Evolutionary conservation across 2,329 filamentous ascomycete genomes (phyloP).

Genomic region (Beauveria rudraprayagi): DNA sequence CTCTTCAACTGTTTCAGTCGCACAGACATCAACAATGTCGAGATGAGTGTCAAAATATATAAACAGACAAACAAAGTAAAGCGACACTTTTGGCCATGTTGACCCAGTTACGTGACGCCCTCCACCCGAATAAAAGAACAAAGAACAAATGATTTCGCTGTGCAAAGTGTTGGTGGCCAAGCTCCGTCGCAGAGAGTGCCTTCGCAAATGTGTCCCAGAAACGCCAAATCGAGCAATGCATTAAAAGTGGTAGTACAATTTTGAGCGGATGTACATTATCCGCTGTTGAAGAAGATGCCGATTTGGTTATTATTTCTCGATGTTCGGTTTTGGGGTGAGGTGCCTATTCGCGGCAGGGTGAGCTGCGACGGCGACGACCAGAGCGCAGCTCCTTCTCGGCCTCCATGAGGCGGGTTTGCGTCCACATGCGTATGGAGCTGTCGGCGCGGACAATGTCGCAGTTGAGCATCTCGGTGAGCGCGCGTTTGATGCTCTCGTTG

Average conservation of each 20-base stretch:
- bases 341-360: conserved; percentile 17
- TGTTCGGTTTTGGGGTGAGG: not conserved
- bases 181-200: not conserved
- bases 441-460: conserved; percentile 47
- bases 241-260: conserved; percentile 3
- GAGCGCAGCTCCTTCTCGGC: conserved; percentile 51
- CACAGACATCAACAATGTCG: not conserved
- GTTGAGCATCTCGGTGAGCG: conserved; percentile 54
- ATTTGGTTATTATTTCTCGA: not conserved
- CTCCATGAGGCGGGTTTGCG: conserved; percentile 51
- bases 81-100: not conserved
- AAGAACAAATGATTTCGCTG: conserved; percentile 5
- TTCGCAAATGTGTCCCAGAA: conserved; percentile 1
- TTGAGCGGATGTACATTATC: not conserved
- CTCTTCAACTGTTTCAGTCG: not conserved
- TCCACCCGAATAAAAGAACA: not conserved
- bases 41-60: not conserved
- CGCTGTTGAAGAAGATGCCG: not conserved
- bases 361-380: conserved; percentile 41
- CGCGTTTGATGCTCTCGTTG: conserved; percentile 54
- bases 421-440: conserved; percentile 46
- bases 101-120: not conserved
- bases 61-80: not conserved
- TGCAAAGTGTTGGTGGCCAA: not conserved
- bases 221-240: conserved; percentile 6